Base-by-base conservation (phyloP, 176 grass and related monocot genomes). In the Carex parvula region DNA sequence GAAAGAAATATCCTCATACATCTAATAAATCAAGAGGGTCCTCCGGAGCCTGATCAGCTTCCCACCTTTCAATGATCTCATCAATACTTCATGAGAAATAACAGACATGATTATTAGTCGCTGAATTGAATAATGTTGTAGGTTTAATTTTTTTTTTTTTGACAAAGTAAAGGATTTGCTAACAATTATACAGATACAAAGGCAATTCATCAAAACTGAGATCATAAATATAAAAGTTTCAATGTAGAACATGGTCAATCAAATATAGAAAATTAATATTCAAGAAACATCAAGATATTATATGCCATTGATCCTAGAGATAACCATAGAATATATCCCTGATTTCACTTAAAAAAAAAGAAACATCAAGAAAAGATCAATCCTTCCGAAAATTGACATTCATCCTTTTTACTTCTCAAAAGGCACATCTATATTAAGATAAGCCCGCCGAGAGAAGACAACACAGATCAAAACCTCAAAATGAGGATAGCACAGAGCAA, bases 41-140 rank as follows among this genome's bases (percentile, higher is more conserved):
- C 83, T 89, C 80, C 83, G 44, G 57, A 82, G 65, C 90, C 75
- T 89, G 62, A 50, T 91, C 84, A 1, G 70, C 77, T 60, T 84
- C 76, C 20, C 92, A 88, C 46, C 85, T 92, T 79, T 91, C 91
- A 21, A 98, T 91, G 67, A 98, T 88, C 35, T 91, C 87, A 60
- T 98, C 92, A 81, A 98, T 81, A 61, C 92, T 98, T 84, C 68
- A 86, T 13, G 12, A 81, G 59, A 22, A 29, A 64, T 7, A 83
- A 77, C 4, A 82, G 12, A 63, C 2, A 81, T 24, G 10, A 81
- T 59, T 41, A 64, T 81, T 60, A 81, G 8, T 50, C 8, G 9
- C 8, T 50, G 32, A 62, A 48, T 62, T 81, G 5, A 81, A 21
- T 54, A 75, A 26, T 44, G 12, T 54, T 75, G 46, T 54, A 16